Base-by-base conservation (phyloP, 2,329 filamentous ascomycete species). In the Aspergillus vadensis region DNA sequence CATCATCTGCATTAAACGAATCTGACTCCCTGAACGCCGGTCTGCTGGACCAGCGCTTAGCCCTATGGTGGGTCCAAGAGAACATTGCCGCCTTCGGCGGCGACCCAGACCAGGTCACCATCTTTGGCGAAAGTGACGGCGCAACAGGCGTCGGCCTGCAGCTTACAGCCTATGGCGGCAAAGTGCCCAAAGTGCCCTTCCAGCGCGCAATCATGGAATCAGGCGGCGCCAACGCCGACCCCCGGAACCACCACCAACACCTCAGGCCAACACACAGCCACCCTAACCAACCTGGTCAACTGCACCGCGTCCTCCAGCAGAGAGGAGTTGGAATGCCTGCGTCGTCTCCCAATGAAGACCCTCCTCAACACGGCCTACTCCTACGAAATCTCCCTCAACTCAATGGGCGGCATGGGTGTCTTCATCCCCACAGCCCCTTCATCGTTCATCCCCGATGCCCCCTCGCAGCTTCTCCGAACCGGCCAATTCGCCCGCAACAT, bases 61-160 rank as follows among this genome's bases (percentile, higher is more conserved):
- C 44, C 5, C 44, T 57, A 8, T 14, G 17, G 14, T 51, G 55
- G 44, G 12, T 51, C 10, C 55, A 57, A 15, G 43, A 51, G 3
- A 19, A 57, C 23, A 57, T 57, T 17, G 44, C 43, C 3, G 55
- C 27, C 14, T 61, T 57, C 27, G 44, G 55, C 10, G 55, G 55
- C 6, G 43, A 51, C 19, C 55, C 55, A 4, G 27, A 25, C 8
- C 43, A 15, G 7, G 55, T 57, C 55, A 57, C 55, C 43, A 51
- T 57, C 30, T 39, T 38, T 8, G 44, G 55, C n/a, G 55, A 57
- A 49, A 38, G 54, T n/a, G 52, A 52, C 10, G 50, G 50, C 5
- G 50, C 50, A 7, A 52, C 50, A 5, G 19, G 50, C 17, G 47
- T 50, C 10, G 47, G 47, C 25, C 23, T 50, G 10, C 47, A 50